Conservation (phyloP, 805 yeast species). For the Priceomyces carsonii region DNA sequence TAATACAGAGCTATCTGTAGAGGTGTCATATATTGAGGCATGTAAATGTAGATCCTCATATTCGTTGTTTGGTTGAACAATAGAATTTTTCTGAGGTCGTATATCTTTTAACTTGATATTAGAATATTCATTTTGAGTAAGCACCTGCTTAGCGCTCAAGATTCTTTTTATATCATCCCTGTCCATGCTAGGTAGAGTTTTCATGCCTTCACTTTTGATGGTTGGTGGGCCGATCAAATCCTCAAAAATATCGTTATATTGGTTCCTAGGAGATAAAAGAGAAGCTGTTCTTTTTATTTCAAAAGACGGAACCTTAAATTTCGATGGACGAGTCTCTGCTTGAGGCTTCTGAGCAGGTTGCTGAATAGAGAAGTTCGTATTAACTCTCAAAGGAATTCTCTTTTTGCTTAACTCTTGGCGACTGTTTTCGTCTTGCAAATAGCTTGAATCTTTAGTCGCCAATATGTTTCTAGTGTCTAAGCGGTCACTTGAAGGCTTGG, state of each 20-base stretch:
- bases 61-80: slow-evolving; percentile 23
- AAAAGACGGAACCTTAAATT: slow-evolving; percentile 42
- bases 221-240: slow-evolving; percentile 33
- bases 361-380: no score
- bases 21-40: slow-evolving; percentile 32
- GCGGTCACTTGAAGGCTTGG: not conserved
- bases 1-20: slow-evolving; percentile 15
- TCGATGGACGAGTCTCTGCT: slow-evolving; percentile 13
- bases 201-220: slow-evolving; percentile 46
- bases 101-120: slow-evolving; percentile 31
- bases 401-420: not conserved
- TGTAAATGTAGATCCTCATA: slow-evolving; percentile 31
- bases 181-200: slow-evolving; percentile 51
- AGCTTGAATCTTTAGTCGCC: not conserved
- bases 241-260: slow-evolving; percentile 40
- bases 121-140: slow-evolving; percentile 42
- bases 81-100: slow-evolving; percentile 19
- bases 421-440: not conserved
- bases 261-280: slow-evolving; percentile 35
- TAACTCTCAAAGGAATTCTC: no score
- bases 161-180: slow-evolving; percentile 44
- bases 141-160: slow-evolving; percentile 35
- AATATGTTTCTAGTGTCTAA: no score
- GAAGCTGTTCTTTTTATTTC: slow-evolving; percentile 40
- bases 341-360: not conserved